A percentile compares a stretch with the other conserved stretches of the same genome.
These are phyloP conservation scores for Dictyostelium intermedium DNA, from an alignment of 78 protist species.

Conservation along the genomic window DNA sequence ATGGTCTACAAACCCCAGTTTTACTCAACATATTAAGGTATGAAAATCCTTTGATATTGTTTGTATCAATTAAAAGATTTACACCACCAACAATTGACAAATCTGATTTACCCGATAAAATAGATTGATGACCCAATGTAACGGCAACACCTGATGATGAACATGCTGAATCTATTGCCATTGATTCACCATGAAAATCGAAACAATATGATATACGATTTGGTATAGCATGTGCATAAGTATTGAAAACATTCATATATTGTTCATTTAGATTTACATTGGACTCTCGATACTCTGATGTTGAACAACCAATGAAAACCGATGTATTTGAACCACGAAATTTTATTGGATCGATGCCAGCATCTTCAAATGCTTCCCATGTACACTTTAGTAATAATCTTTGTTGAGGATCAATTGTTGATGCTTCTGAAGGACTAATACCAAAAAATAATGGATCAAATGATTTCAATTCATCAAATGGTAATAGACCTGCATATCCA, in stretches of 20 bases:
- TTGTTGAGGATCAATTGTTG: neutral
- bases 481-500: conserved; percentile 25
- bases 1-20: conserved; percentile 2
- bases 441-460: neutral
- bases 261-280: neutral
- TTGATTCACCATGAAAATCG: neutral
- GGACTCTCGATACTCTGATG: neutral
- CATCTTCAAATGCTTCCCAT: conserved; percentile 30
- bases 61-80: conserved; percentile 64
- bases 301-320: conserved; percentile 39
- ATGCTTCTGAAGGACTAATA: neutral
- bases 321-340: conserved; percentile 19
- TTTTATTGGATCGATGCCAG: conserved; percentile 17
- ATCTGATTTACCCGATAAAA: neutral
- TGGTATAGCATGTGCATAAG: neutral
- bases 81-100: neutral
- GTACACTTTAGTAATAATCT: neutral
- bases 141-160: neutral
- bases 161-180: neutral
- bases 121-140: neutral
- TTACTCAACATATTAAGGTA: conserved; percentile 41
- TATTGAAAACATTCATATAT: neutral
- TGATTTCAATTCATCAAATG: neutral
- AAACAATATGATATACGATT: neutral
- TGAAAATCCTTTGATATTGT: neutral